These are phyloP conservation scores for Canavalia ensiformis DNA, from an alignment of 306 rosid species.

Conservation along the genomic window DNA sequence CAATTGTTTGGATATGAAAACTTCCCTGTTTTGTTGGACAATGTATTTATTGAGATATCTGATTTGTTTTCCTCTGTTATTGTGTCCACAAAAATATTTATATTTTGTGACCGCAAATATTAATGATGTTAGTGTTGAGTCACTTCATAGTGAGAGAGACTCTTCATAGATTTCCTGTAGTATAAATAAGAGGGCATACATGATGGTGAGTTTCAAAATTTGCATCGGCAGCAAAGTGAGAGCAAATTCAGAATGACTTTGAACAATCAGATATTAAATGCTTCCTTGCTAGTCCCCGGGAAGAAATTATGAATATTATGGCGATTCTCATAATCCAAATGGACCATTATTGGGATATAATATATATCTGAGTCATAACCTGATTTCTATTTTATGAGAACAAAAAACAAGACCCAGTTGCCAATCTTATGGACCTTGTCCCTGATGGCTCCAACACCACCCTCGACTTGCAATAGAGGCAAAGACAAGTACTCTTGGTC, in stretches of 20 bases:
- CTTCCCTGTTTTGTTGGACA: not conserved
- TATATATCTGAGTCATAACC: not conserved
- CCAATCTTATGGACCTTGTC: conserved; percentile 7
- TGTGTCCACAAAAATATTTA: not conserved
- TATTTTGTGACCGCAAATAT: conserved; percentile 1
- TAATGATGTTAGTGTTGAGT: conserved; percentile 10
- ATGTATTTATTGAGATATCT: not conserved
- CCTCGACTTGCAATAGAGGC: not conserved
- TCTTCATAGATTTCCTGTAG: not conserved
- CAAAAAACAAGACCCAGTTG: not conserved
- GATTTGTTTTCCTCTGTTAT: not conserved
- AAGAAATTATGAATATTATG: not conserved
- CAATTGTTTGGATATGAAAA: not conserved
- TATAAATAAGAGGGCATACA: not conserved
- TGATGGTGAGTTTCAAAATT: not conserved
- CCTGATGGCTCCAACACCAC: not conserved
- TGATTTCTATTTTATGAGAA: conserved; percentile 8
- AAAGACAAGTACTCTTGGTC: not conserved
- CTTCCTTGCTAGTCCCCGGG: not conserved
- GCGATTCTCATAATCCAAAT: not conserved
- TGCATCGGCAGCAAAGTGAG: not conserved
- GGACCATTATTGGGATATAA: not conserved
- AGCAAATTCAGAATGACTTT: conserved; percentile 4
- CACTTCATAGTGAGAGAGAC: not conserved
- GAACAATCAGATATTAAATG: conserved; percentile 20